Evolutionary conservation across 768 basidiomycete species (phyloP).

Genomic region (Zangia roseola): DNA sequence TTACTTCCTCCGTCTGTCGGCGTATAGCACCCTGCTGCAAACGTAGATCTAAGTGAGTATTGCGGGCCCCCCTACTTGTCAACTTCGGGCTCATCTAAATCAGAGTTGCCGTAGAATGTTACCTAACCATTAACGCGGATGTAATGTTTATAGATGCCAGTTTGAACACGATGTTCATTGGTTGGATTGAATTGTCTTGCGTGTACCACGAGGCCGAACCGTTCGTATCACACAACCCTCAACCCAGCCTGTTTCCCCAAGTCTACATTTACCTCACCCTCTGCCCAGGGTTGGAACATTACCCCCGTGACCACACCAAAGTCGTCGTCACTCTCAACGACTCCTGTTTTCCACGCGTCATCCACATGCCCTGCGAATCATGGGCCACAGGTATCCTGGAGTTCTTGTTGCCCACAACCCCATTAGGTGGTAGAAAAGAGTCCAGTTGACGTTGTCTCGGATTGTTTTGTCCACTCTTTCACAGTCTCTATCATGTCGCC

Average conservation of each 20-base stretch:
- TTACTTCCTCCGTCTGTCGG: background rate
- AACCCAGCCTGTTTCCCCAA: slow-evolving; percentile 21
- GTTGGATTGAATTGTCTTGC: background rate
- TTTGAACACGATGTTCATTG: background rate
- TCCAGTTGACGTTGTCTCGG: background rate
- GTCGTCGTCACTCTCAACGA: background rate
- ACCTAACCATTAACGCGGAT: background rate
- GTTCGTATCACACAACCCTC: slow-evolving; percentile 24
- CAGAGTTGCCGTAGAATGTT: background rate
- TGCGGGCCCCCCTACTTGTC: background rate
- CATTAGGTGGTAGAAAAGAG: slow-evolving; percentile 28
- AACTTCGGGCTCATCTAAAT: slow-evolving; percentile 4
- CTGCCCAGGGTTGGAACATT: slow-evolving; percentile 27
- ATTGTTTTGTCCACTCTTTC: slow-evolving; percentile 10
- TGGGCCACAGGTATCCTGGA: slow-evolving; percentile 7
- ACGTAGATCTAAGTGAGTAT: slow-evolving; percentile 7
- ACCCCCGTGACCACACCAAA: slow-evolving; percentile 5
- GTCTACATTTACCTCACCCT: slow-evolving; percentile 21
- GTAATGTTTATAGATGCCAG: background rate
- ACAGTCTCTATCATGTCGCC: slow-evolving; percentile 24
- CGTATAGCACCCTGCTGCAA: background rate
- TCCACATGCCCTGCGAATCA: slow-evolving; percentile 15
- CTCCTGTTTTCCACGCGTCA: slow-evolving; percentile 6
- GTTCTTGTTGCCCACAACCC: slow-evolving; percentile 33
- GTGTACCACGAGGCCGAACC: slow-evolving; percentile 13